A percentile compares a stretch with the other conserved stretches of the same genome.
Conservation (phyloP, 306 rosid genomes). For the Corylus avellana region DNA sequence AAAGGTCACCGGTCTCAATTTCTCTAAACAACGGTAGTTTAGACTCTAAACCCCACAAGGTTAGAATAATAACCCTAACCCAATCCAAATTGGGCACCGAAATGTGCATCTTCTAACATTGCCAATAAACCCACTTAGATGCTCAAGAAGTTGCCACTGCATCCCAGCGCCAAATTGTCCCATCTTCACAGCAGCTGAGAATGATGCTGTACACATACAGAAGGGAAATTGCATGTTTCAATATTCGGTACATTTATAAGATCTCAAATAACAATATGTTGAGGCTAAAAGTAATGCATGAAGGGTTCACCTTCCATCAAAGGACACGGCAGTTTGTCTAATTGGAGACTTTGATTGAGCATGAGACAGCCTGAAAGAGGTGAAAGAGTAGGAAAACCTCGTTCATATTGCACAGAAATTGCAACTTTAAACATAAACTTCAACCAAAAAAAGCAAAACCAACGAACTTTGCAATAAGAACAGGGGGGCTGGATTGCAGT, state of each 20-base stretch:
- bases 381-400: constrained; percentile 9
- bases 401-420: constrained; percentile 2
- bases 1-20: not conserved
- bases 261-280: not conserved
- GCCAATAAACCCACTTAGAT: constrained; percentile 12
- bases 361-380: constrained; percentile 65
- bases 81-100: not conserved
- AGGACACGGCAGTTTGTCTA: constrained; percentile 92
- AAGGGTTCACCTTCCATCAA: constrained; percentile 79
- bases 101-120: not conserved
- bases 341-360: constrained; percentile 84
- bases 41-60: not conserved
- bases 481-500: constrained; percentile 90
- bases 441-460: constrained; percentile 11
- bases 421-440: not conserved
- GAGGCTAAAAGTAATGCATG: not conserved
- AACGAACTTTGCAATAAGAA: constrained; percentile 67
- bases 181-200: constrained; percentile 90
- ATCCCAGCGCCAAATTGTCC: constrained; percentile 99
- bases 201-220: constrained; percentile 56
- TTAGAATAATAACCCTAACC: constrained; percentile 18
- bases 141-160: constrained; percentile 32
- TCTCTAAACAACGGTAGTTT: not conserved
- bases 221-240: not conserved
- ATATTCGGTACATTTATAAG: constrained; percentile 2